Evolutionary conservation across 2,329 filamentous ascomycete genomes (phyloP).

Genomic region (Rhytidhysteron rufulum): DNA sequence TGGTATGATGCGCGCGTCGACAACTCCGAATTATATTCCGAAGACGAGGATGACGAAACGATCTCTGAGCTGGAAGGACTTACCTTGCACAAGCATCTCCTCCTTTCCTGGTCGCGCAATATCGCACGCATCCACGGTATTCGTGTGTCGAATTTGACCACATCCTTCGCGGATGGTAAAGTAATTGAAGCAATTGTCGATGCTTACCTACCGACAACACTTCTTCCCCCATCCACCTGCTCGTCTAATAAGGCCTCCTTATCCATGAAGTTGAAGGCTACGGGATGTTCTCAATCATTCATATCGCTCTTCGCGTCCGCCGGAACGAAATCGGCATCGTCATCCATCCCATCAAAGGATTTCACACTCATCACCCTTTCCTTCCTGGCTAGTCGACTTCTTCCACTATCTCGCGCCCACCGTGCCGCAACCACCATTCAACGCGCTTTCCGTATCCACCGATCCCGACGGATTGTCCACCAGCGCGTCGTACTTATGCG

Average conservation of each 20-base stretch:
- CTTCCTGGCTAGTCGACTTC: slow-evolving; percentile 57
- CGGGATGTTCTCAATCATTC: slow-evolving; percentile 45
- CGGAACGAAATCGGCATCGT: slow-evolving; percentile 15
- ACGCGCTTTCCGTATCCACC: slow-evolving; percentile 43
- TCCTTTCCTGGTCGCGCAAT: slow-evolving; percentile 54
- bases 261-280: slow-evolving; percentile 33
- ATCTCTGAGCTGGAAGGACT: slow-evolving; percentile 23
- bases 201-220: slow-evolving; percentile 45
- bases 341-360: slow-evolving; percentile 48
- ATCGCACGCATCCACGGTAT: slow-evolving; percentile 47
- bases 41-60: slow-evolving; percentile 23
- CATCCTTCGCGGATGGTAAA: slow-evolving; percentile 53
- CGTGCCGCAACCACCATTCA: slow-evolving; percentile 54
- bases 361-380: slow-evolving; percentile 56
- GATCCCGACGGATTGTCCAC: slow-evolving; percentile 24
- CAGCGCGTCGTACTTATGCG: slow-evolving; percentile 37
- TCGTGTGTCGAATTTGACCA: slow-evolving; percentile 53
- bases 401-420: slow-evolving; percentile 47
- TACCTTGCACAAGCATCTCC: slow-evolving; percentile 37
- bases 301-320: slow-evolving; percentile 39
- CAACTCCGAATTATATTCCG: slow-evolving; percentile 30
- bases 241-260: slow-evolving; percentile 15
- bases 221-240: slow-evolving; percentile 6
- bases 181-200: slow-evolving; percentile 55
- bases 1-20: slow-evolving; percentile 26